Evolutionary conservation across 2,329 filamentous ascomycete genomes (phyloP), one percentile per base, ranked within the genome.

Genomic region (Emmonsiellopsis sp.): DNA sequence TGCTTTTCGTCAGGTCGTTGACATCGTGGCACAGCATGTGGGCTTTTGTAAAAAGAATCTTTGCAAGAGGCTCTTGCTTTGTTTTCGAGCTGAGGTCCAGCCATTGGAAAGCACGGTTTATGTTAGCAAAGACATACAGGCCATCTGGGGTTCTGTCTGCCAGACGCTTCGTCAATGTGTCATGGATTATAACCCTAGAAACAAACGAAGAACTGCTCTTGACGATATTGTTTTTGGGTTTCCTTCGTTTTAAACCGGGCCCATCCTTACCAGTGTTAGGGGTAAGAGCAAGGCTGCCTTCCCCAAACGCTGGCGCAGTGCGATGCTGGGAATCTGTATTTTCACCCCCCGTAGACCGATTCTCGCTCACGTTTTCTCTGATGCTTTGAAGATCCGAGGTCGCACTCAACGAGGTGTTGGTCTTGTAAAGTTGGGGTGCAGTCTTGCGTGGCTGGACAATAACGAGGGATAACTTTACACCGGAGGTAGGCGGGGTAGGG

Each of bases 161-260:
- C 58, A 97, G 71, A 59, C 87, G 84, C 71, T 93, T 95, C 20
- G 80, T 79, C 52, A 94, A 71, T 4, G 79, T 79, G 63, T 98
- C 93, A 64, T 95, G 88, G 13, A 90, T 85, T 59, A 97, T 95
- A 34, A 96, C 92, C 52, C 93, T 79, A n/a, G 92, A 96, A 32
- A 98, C 93, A 66, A 96, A 98, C 0, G 92, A 95, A 8, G 93
- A 98, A 70, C 95, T 97, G 73, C 90, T 97, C 77, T 98, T 98
- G 51, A 92, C 85, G 69, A 98, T 93, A 69, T 94, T 97, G 72
- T 92, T 97, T 78, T 97, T 98, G 2, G 93, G 93, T 70, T 98
- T 98, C 65, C 85, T 82, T 67, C 83, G 81, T 76, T 96, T 96
- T 26, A 76, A 67, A 8, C 75, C 74, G 57, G 79, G 76, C 59